Percentiles rank a stretch among this genome's conserved stretches.
Evolutionary conservation across 2,329 filamentous ascomycete species (phyloP).

Genomic region (Didymella arachidicola): DNA sequence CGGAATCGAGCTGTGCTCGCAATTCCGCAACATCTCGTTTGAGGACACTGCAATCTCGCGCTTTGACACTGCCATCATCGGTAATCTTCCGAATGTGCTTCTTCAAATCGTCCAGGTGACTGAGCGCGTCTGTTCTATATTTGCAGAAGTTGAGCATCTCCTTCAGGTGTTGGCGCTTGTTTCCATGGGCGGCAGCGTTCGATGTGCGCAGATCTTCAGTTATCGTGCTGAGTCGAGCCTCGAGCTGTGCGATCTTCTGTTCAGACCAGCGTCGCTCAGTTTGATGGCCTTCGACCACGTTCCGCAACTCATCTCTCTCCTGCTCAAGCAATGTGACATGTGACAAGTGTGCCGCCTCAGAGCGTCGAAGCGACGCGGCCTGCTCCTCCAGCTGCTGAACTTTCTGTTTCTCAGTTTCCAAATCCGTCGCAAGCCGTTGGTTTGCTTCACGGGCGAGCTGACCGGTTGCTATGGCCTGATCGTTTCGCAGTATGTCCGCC

Average conservation of each 20-base stretch:
- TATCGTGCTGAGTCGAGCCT: slow-evolving; percentile 19
- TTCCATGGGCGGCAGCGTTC: slow-evolving; percentile 11
- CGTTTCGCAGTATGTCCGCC: slow-evolving; percentile 30
- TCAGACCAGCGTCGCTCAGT: slow-evolving; percentile 11
- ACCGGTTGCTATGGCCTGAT: slow-evolving; percentile 29
- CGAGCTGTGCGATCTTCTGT: slow-evolving; percentile 21
- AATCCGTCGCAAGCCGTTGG: slow-evolving; percentile 23
- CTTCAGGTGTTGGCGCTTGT: slow-evolving; percentile 13
- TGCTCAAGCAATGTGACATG: slow-evolving; percentile 24
- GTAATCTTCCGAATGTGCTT: slow-evolving; percentile 19
- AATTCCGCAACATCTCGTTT: slow-evolving; percentile 8
- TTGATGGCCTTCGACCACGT: slow-evolving; percentile 1
- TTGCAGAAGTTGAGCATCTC: slow-evolving; percentile 12
- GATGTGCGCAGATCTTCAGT: slow-evolving; percentile 23
- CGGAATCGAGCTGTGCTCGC: slow-evolving; percentile 1
- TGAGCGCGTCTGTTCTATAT: slow-evolving; percentile 9
- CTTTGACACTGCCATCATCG: slow-evolving; percentile 12
- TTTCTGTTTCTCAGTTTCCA: slow-evolving; percentile 29
- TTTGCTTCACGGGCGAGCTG: slow-evolving; percentile 25
- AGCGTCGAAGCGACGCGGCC: slow-evolving; percentile 12
- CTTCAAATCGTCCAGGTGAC: slow-evolving; percentile 19
- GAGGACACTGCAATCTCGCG: slow-evolving; percentile 10
- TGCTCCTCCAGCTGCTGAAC: slow-evolving; percentile 24
- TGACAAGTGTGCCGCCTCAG: slow-evolving; percentile 24
- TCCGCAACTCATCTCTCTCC: slow-evolving; percentile 25